Evolutionary conservation across 2,329 filamentous ascomycete genomes (phyloP).

Genomic region (Ophiosphaerella herpotricha): DNA sequence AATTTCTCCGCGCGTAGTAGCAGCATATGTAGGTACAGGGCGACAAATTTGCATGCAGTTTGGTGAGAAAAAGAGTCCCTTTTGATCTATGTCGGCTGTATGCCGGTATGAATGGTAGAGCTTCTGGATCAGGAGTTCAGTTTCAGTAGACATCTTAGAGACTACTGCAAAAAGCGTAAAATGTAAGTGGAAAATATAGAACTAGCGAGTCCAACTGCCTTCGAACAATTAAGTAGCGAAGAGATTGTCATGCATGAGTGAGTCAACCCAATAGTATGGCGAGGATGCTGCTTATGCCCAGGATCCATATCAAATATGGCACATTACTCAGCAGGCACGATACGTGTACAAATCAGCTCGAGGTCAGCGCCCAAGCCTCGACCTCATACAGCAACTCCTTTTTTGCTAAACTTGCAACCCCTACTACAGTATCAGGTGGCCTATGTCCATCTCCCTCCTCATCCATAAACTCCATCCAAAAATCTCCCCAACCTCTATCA

Average conservation of each 20-base stretch:
- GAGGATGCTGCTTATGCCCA: too few species aligned
- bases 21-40: slow-evolving; percentile 13
- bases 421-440: slow-evolving; percentile 45
- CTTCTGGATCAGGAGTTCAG: slow-evolving; percentile 6
- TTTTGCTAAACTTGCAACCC: slow-evolving; percentile 40
- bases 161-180: not conserved
- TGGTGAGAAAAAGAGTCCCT: slow-evolving; percentile 17
- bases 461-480: slow-evolving; percentile 46
- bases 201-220: too few species aligned
- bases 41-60: slow-evolving; percentile 18
- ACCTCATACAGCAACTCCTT: slow-evolving; percentile 39
- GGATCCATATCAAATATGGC: too few species aligned
- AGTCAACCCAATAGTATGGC: too few species aligned
- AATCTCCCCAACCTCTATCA: slow-evolving; percentile 37
- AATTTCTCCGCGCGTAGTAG: slow-evolving; percentile 10
- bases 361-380: slow-evolving; percentile 39
- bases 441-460: slow-evolving; percentile 36
- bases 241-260: too few species aligned
- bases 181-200: too few species aligned
- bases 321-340: too few species aligned
- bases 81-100: slow-evolving; percentile 7
- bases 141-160: not conserved
- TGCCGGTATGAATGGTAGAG: slow-evolving; percentile 15
- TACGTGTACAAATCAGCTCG: not conserved
- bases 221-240: too few species aligned